Evolutionary conservation across 345 rosid species (phyloP), one percentile per base, ranked within the genome.

Genomic region (Boechera divaricarpa): DNA sequence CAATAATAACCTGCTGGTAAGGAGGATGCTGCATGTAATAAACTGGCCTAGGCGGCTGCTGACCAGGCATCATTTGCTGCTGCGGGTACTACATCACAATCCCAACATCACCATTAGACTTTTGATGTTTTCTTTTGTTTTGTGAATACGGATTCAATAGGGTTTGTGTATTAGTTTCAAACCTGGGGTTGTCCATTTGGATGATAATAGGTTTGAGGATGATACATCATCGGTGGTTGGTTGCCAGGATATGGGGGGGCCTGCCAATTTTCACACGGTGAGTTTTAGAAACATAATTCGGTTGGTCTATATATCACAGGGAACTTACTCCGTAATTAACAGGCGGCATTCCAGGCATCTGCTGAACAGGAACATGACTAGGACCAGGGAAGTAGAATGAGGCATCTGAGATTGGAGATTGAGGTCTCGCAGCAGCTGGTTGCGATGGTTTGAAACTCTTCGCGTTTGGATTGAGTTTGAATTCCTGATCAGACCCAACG

Each of bases 391-490:
- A 88, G 83, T 90, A 92, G 80, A 85, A 85, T 61, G 94, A 85
- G 62, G 79, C 79, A 77, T 92, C 93, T 18, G 90, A n/a, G 4
- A 84, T 72, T 24, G 94, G 91, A 56, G 98, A 80, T 58, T 70
- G 82, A 62, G 92, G 97, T 80, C 92, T 80, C 26, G 77, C 82
- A 77, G 85, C 48, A 70, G 82, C 51, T 68, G 84, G 65, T 61
- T 90, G 97, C 11, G 67, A 82, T 59, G 98, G 97, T 38, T 65
- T 80, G 79, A 90, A 93, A 72, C 96, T 91, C 90, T 91, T 90
- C 16, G 98, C 99, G 32, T 95, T 87, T 44, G 98, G 99, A 84
- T 92, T 95, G 44, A 88, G 87, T 77, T 82, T 95, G 82, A 95
- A 95, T 86, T 91, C 99, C 99, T 95, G 90, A 66, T 24, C 70